Conservation (phyloP, 192 early-diverging fungal species). For the Helicostylum pulchrum region DNA sequence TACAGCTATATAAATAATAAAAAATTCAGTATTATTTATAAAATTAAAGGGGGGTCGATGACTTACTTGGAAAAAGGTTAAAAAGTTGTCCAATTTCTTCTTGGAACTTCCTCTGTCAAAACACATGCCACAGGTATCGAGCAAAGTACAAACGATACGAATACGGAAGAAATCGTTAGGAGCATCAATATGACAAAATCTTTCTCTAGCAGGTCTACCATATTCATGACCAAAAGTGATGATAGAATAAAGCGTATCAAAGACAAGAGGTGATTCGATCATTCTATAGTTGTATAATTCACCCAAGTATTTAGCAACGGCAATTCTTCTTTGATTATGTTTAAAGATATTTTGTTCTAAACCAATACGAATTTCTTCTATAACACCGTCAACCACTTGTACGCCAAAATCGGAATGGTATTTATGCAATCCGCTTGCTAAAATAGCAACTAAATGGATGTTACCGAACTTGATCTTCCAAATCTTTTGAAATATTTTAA, state of each 20-base stretch:
- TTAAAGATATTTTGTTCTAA: constrained; percentile 88
- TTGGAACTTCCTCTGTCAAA: constrained; percentile 68
- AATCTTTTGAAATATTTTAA: constrained; percentile 82
- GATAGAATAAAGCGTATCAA: constrained; percentile 84
- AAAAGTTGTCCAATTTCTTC: constrained; percentile 68
- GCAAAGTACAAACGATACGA: constrained; percentile 78
- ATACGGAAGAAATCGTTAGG: constrained; percentile 91
- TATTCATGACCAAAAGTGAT: constrained; percentile 79
- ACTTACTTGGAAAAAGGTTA: constrained; percentile 77
- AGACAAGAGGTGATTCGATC: constrained; percentile 72
- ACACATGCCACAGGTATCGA: constrained; percentile 85
- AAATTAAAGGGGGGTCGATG: background rate
- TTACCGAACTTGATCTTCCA: constrained; percentile 94
- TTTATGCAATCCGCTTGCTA: constrained; percentile 70
- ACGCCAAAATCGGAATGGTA: constrained; percentile 89
- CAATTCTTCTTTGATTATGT: constrained; percentile 88
- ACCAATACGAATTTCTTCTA: constrained; percentile 88
- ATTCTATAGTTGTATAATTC: constrained; percentile 91
- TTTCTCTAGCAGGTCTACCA: constrained; percentile 51
- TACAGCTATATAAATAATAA: constrained; percentile 65
- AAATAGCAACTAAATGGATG: constrained; percentile 77
- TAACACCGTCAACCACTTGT: constrained; percentile 75
- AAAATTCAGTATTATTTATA: constrained; percentile 5
- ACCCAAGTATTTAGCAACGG: constrained; percentile 79
- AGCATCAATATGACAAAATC: constrained; percentile 67